These are phyloP conservation scores for Kuraishia floccosa DNA, from an alignment of 805 yeast species.

Conservation along the genomic window DNA sequence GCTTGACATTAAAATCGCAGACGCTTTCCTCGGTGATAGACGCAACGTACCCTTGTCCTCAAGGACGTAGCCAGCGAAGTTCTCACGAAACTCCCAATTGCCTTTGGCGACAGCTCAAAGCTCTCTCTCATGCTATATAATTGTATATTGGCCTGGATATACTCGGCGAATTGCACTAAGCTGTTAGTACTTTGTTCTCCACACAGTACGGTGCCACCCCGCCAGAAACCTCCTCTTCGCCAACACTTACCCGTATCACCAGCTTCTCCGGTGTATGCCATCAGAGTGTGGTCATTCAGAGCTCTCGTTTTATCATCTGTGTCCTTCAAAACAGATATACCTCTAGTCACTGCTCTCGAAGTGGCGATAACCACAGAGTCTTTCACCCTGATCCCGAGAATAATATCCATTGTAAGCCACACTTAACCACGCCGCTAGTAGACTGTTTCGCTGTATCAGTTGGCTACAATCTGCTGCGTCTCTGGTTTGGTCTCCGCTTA, in stretches of 20 bases:
- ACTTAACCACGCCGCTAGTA: too few species aligned
- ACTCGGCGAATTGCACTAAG: slow-evolving; percentile 80
- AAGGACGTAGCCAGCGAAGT: slow-evolving; percentile 78
- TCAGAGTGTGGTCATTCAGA: slow-evolving; percentile 63
- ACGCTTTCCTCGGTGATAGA: not conserved
- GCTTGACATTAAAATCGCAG: slow-evolving; percentile 7
- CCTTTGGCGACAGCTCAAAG: slow-evolving; percentile 70
- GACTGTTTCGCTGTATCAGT: too few species aligned
- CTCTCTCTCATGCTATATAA: slow-evolving; percentile 80
- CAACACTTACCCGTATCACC: slow-evolving; percentile 62
- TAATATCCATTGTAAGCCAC: slow-evolving; percentile 84
- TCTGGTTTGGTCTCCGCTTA: too few species aligned
- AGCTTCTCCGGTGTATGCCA: slow-evolving; percentile 91
- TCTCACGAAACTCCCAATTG: slow-evolving; percentile 83
- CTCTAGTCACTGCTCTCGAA: slow-evolving; percentile 90
- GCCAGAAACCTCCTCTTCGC: not conserved
- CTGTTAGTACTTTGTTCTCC: not conserved
- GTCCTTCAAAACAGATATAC: slow-evolving; percentile 70
- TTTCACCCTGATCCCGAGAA: slow-evolving; percentile 74
- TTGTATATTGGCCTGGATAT: slow-evolving; percentile 85
- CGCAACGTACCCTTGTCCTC: slow-evolving; percentile 57
- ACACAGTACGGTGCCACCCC: not conserved
- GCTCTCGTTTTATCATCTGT: slow-evolving; percentile 72
- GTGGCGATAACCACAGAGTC: slow-evolving; percentile 84
- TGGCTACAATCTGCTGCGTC: too few species aligned